Conservation (phyloP, 1,139 yeast genomes). For the Saccharomyces hybrid region DNA sequence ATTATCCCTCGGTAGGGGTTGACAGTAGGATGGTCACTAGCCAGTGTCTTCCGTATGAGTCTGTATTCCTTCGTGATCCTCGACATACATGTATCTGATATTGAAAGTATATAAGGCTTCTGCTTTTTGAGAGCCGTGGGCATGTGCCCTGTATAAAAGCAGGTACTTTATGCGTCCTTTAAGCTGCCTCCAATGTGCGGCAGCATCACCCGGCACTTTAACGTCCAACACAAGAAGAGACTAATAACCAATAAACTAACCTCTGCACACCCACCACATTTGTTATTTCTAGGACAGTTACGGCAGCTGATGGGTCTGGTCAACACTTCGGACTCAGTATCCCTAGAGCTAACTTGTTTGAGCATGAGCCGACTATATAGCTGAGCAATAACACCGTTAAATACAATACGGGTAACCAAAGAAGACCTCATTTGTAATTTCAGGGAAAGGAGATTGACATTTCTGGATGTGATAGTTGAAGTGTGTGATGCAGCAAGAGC, state of each 20-base stretch:
- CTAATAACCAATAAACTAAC: background rate
- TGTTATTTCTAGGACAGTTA: too few species aligned
- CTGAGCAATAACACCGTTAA: too few species aligned
- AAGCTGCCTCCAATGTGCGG: background rate
- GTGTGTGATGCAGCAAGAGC: background rate
- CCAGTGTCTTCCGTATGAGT: conserved; percentile 33
- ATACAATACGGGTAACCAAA: too few species aligned
- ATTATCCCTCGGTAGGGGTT: conserved; percentile 31
- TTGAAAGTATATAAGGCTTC: too few species aligned
- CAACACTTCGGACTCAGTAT: too few species aligned
- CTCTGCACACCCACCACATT: too few species aligned
- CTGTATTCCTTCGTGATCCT: conserved; percentile 37
- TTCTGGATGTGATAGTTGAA: background rate
- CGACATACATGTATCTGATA: conserved; percentile 8
- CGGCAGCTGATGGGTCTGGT: too few species aligned
- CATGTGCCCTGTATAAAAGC: too few species aligned
- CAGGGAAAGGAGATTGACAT: background rate
- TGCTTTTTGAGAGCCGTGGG: too few species aligned
- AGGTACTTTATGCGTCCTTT: background rate
- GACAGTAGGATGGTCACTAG: conserved; percentile 20
- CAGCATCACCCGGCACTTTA: background rate
- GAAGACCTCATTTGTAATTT: background rate
- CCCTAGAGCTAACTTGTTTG: too few species aligned
- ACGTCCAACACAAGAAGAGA: background rate
- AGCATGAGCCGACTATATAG: too few species aligned